Evolutionary conservation across 441 rosid species (phyloP).

Genomic region (Dalechampia spathulata): DNA sequence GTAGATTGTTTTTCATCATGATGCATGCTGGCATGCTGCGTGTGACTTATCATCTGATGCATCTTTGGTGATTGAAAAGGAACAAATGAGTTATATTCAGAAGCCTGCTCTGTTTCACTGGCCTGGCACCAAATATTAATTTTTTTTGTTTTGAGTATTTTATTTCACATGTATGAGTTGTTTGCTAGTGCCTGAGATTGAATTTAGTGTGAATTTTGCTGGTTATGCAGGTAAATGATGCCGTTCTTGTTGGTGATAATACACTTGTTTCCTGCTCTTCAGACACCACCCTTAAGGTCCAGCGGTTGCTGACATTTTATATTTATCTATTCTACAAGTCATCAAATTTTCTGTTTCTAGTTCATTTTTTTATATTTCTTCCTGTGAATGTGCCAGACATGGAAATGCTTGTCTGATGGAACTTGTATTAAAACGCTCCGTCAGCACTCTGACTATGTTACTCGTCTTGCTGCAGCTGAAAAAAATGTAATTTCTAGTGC

Average conservation of each 20-base stretch:
- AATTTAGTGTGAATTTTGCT: neutral
- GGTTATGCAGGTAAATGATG: slow-evolving; percentile 80
- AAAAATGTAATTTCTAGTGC: slow-evolving; percentile 75
- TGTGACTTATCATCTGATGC: neutral
- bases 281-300: slow-evolving; percentile 94
- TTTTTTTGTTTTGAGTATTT: neutral
- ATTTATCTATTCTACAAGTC: neutral
- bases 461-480: slow-evolving; percentile 83
- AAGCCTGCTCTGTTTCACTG: neutral
- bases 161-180: neutral
- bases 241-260: slow-evolving; percentile 70
- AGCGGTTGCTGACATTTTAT: slow-evolving; percentile 5
- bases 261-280: slow-evolving; percentile 97
- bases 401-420: slow-evolving; percentile 93
- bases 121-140: neutral
- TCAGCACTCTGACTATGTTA: slow-evolving; percentile 98
- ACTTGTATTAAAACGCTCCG: slow-evolving; percentile 76
- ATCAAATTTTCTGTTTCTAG: too few species aligned
- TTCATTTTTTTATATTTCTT: slow-evolving; percentile 9
- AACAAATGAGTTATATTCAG: neutral
- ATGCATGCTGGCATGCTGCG: neutral
- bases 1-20: neutral
- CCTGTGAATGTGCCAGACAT: slow-evolving; percentile 41
- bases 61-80: neutral
- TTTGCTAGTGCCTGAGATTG: neutral